phyloP scores from a whole-genome alignment of 2,329 filamentous ascomycete genomes.

The Rhytidhysteron rufulum region DNA sequence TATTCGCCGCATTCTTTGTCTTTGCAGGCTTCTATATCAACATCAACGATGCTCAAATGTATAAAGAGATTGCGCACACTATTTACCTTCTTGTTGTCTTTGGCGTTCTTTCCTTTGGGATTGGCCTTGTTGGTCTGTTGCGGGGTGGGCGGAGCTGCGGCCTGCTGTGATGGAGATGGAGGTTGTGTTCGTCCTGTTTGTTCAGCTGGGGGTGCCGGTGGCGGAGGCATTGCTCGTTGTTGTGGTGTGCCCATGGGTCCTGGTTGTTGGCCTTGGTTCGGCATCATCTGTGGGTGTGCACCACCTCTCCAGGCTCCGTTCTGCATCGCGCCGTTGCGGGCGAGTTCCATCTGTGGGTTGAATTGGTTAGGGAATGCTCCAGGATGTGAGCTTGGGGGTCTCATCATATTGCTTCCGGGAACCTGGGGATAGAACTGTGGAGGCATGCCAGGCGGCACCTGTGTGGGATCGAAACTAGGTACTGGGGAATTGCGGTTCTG shows the following conservation, averaged over 20 bases:
- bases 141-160: slow-evolving; percentile 68
- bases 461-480: slow-evolving; percentile 52
- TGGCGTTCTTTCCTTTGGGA: slow-evolving; percentile 72
- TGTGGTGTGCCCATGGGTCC: slow-evolving; percentile 64
- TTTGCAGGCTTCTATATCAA: slow-evolving; percentile 39
- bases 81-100: slow-evolving; percentile 67
- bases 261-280: slow-evolving; percentile 52
- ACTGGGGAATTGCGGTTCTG: slow-evolving; percentile 59
- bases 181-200: slow-evolving; percentile 41
- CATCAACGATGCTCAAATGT: slow-evolving; percentile 28
- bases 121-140: slow-evolving; percentile 68
- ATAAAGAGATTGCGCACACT: slow-evolving; percentile 16
- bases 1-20: slow-evolving; percentile 36
- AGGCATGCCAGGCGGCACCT: slow-evolving; percentile 47
- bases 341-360: slow-evolving; percentile 52
- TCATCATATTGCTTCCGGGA: slow-evolving; percentile 49
- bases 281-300: slow-evolving; percentile 50
- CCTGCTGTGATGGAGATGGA: slow-evolving; percentile 44
- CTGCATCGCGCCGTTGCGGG: slow-evolving; percentile 32
- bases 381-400: slow-evolving; percentile 46
- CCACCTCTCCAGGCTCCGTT: slow-evolving; percentile 35
- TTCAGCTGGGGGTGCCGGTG: slow-evolving; percentile 43
- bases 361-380: slow-evolving; percentile 60
- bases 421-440: slow-evolving; percentile 36
- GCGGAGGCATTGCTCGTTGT: slow-evolving; percentile 57